A percentile compares a stretch with the other conserved stretches of the same genome.
These are phyloP conservation scores for Aspergillus hancockii DNA, from an alignment of 495 filamentous ascomycete species.

Conservation along the genomic window DNA sequence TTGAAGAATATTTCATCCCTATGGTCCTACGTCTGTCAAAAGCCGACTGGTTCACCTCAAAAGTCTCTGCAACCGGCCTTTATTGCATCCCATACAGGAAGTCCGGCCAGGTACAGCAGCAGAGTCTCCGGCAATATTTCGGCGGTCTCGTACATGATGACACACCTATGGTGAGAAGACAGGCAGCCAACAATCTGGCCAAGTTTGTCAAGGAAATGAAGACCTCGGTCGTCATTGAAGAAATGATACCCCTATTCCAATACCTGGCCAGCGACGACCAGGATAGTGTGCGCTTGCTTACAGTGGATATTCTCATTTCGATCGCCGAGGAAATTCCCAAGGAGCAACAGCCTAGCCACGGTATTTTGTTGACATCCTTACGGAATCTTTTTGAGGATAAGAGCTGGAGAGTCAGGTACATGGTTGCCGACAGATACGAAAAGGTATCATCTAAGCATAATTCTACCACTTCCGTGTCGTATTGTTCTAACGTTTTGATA, in stretches of 20 bases:
- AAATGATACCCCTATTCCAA: conserved; percentile 99
- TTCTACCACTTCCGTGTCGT: background rate
- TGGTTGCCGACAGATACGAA: conserved; percentile 98
- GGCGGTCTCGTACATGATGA: conserved; percentile 93
- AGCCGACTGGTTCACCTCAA: conserved; percentile 99
- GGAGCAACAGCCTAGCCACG: conserved; percentile 95
- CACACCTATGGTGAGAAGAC: conserved; percentile 97
- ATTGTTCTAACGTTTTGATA: conserved; percentile 36
- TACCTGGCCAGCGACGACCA: conserved; percentile 94
- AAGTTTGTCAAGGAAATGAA: conserved; percentile 98
- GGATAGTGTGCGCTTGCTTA: conserved; percentile 93
- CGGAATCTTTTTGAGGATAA: conserved; percentile 95
- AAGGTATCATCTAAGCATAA: conserved; percentile 62
- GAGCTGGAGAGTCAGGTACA: conserved; percentile 98
- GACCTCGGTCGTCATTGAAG: conserved; percentile 83
- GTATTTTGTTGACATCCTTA: conserved; percentile 84
- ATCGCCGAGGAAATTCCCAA: conserved; percentile 98
- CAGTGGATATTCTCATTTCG: conserved; percentile 93
- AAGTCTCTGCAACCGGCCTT: conserved; percentile 94
- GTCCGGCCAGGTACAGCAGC: conserved; percentile 79
- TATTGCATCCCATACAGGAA: conserved; percentile 91
- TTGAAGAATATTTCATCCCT: conserved; percentile 96
- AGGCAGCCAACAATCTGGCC: conserved; percentile 91
- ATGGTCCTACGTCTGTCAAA: conserved; percentile 93
- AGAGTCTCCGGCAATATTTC: conserved; percentile 87